A percentile compares a stretch with the other conserved stretches of the same genome.
These are phyloP conservation scores for Ambrosiella xylebori DNA, from an alignment of 2,329 filamentous ascomycete species.

Conservation along the genomic window DNA sequence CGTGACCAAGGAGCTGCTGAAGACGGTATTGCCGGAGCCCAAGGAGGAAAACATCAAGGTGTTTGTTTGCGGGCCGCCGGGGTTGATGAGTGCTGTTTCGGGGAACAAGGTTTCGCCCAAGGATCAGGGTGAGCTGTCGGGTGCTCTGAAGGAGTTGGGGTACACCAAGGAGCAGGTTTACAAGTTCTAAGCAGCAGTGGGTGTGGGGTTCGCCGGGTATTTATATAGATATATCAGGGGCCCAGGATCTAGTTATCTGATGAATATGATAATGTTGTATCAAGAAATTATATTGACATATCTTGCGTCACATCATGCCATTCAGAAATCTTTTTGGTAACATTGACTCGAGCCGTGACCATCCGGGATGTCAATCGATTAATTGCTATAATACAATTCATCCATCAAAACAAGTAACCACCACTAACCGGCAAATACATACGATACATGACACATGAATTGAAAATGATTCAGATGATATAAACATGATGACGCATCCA, in stretches of 20 bases:
- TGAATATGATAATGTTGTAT: too few relatives aligned
- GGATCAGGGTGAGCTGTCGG: slow-evolving; percentile 82
- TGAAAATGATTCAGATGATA: neutral
- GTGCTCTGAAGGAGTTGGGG: slow-evolving; percentile 67
- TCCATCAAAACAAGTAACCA: too few relatives aligned
- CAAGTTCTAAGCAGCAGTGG: slow-evolving; percentile 50
- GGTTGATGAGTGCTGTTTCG: slow-evolving; percentile 82
- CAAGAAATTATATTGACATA: too few relatives aligned
- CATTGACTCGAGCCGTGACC: too few relatives aligned
- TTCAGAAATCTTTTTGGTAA: too few relatives aligned
- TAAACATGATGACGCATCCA: neutral
- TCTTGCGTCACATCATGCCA: too few relatives aligned
- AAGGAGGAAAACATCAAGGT: slow-evolving; percentile 87
- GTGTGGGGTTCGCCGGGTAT: too few relatives aligned
- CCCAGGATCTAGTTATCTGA: too few relatives aligned
- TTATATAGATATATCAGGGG: too few relatives aligned
- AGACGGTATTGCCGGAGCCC: slow-evolving; percentile 86
- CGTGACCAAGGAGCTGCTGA: slow-evolving; percentile 81
- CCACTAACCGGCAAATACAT: neutral
- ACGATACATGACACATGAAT: neutral
- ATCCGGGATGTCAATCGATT: too few relatives aligned
- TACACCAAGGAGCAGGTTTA: slow-evolving; percentile 61
- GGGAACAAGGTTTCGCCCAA: slow-evolving; percentile 79
- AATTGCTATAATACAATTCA: too few relatives aligned
- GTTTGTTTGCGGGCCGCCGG: slow-evolving; percentile 88